Evolutionary conservation across 1,284 basidiomycete species (phyloP), one percentile per base, ranked within the genome.

Genomic region (Trametes sp.): DNA sequence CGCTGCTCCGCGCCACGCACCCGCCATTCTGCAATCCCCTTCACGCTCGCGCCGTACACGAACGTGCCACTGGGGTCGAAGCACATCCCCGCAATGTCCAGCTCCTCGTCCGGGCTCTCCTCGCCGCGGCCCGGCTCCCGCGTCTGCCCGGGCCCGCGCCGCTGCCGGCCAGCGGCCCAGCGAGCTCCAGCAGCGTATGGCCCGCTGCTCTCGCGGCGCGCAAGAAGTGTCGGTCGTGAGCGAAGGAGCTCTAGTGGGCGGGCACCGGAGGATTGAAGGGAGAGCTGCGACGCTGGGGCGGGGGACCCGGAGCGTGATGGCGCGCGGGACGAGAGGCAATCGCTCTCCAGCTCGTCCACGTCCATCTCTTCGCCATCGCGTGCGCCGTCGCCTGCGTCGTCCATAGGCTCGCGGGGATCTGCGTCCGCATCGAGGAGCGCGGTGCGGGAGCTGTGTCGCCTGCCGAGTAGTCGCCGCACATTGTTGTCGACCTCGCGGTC

Each of bases 71-170:
- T 79, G 16, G 90, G 89, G 74, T 93, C 91, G 70, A 93, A 93
- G 68, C 90, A 90, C 52, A 85, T 79, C 10, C 91, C 91, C 0
- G 89, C 89, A 51, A 93, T 77, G 71, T 93, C 88, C 52, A 87
- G 72, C 68, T 89, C 86, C 16, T 68, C 63, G 26, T 74, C 73
- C 29, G 24, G 48, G 16, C 45, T 59, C 50, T 38, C 62, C 52
- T 67, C 66, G 64, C 74, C 74, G n/a, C 54, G 41, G 54, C 44
- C 53, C 46, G 38, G 35, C 35, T 64, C 63, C 33, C 59, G 46
- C 23, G 50, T 13, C 31, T 52, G 26, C 7, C 56, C 65, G 33
- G 75, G 73, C 7, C 73, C 75, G 57, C 78, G 79, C 21, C 72
- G 65, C 10, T 58, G 63, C 54, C 70, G 62, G 26, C 67, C 23